phyloP scores from a whole-genome alignment of 1,284 basidiomycete genomes.

The Vanrija sp. region DNA sequence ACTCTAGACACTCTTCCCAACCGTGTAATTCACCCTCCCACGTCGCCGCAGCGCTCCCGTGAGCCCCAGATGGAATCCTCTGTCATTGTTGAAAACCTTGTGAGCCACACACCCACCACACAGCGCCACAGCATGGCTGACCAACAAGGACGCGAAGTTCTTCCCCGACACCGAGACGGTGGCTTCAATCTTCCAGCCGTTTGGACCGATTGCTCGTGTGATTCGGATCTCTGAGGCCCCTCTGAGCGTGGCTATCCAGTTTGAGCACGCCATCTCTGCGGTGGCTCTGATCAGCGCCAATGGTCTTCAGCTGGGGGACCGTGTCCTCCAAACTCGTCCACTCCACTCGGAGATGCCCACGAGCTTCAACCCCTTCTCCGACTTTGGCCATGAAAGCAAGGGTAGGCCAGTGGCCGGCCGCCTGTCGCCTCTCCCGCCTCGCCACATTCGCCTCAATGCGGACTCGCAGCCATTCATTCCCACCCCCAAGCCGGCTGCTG shows the following conservation, averaged over 20 bases:
- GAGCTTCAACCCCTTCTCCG: constrained; percentile 15
- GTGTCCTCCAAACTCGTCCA: constrained; percentile 6
- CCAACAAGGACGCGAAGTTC: constrained; percentile 26
- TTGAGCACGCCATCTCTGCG: constrained; percentile 32
- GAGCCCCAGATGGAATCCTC: constrained; percentile 23
- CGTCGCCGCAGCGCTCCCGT: constrained; percentile 14
- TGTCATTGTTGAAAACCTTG: constrained; percentile 41
- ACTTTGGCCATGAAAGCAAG: background rate
- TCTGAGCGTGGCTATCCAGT: constrained; percentile 33
- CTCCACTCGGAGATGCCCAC: background rate
- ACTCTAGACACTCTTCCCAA: constrained; percentile 26
- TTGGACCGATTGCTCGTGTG: constrained; percentile 32
- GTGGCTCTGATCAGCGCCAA: constrained; percentile 27
- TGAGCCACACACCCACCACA: constrained; percentile 5
- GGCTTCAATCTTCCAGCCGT: constrained; percentile 32
- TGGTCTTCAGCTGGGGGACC: constrained; percentile 30
- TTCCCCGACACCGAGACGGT: constrained; percentile 32
- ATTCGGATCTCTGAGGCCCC: constrained; percentile 22
- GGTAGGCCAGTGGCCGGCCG: background rate
- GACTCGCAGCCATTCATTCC: constrained; percentile 27
- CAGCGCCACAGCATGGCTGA: constrained; percentile 5
- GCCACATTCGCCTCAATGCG: constrained; percentile 18
- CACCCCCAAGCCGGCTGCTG: background rate
- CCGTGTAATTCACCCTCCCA: constrained; percentile 43
- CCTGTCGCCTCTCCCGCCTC: background rate